These are phyloP conservation scores for Bocquillonia castaneifolia DNA, from an alignment of 441 rosid species.

Conservation along the genomic window DNA sequence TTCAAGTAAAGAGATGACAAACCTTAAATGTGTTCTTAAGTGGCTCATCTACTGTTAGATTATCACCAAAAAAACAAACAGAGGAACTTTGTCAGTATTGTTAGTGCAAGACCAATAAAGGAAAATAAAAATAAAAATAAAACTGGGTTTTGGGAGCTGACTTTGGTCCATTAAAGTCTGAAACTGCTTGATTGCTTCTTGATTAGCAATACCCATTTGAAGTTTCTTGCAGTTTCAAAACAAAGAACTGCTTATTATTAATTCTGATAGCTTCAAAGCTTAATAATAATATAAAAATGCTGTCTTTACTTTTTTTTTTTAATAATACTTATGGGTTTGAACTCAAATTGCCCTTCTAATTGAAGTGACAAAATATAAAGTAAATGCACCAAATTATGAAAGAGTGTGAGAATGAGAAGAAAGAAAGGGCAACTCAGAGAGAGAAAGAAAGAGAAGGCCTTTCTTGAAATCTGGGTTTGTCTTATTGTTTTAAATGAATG, in stretches of 20 bases:
- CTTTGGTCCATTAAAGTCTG: conserved; percentile 64
- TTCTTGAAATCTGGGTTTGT: conserved; percentile 16
- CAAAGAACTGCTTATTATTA: background rate
- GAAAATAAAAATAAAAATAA: conserved; percentile 12
- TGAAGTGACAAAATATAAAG: conserved; percentile 5
- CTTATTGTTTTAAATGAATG: background rate
- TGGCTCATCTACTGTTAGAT: conserved; percentile 64
- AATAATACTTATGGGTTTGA: background rate
- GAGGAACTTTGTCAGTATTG: background rate
- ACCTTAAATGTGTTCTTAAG: conserved; percentile 69
- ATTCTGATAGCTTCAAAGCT: conserved; percentile 18
- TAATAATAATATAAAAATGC: background rate
- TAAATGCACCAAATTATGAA: conserved; percentile 1
- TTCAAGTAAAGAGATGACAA: conserved; percentile 18
- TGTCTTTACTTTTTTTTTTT: background rate
- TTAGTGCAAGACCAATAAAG: background rate
- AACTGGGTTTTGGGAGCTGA: conserved; percentile 32
- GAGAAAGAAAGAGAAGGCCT: no score
- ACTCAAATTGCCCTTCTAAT: background rate
- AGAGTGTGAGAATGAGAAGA: background rate
- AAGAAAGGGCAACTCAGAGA: background rate
- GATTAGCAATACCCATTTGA: conserved; percentile 46
- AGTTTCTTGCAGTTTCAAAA: conserved; percentile 9
- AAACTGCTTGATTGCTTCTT: conserved; percentile 69
- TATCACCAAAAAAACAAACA: background rate